Percentiles rank a stretch among this genome's conserved stretches.
Evolutionary conservation across 2,329 filamentous ascomycete genomes (phyloP).

Genomic region (Colletotrichum viniferum): DNA sequence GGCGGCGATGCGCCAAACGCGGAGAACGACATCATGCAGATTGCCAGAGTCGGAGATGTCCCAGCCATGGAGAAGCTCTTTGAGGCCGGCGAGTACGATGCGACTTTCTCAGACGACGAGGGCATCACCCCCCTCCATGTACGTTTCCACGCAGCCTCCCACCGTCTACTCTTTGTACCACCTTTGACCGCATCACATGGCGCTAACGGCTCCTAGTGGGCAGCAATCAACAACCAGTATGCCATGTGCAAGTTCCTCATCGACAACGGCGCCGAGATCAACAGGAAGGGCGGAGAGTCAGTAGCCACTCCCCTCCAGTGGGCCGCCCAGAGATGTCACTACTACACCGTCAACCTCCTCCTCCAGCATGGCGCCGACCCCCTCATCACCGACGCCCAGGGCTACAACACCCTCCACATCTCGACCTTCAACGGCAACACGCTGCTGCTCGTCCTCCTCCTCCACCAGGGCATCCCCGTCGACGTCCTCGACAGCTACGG

Average conservation of each 20-base stretch:
- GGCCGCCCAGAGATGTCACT: slow-evolving; percentile 95
- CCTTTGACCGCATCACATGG: neutral
- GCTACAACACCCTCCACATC: slow-evolving; percentile 97
- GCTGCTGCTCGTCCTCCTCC: slow-evolving; percentile 82
- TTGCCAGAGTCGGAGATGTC: slow-evolving; percentile 88
- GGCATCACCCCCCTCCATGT: slow-evolving; percentile 97
- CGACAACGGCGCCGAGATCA: slow-evolving; percentile 83
- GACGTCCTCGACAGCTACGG: slow-evolving; percentile 89
- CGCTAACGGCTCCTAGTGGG: slow-evolving; percentile 70
- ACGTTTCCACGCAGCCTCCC: slow-evolving; percentile 36
- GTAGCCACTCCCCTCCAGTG: slow-evolving; percentile 93
- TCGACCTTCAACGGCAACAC: slow-evolving; percentile 97
- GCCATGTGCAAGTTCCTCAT: slow-evolving; percentile 96
- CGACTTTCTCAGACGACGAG: slow-evolving; percentile 85
- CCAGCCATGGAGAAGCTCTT: slow-evolving; percentile 88
- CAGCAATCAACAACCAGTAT: slow-evolving; percentile 98
- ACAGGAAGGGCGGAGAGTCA: slow-evolving; percentile 94
- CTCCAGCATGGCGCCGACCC: slow-evolving; percentile 92
- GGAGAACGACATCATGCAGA: slow-evolving; percentile 92
- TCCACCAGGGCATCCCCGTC: slow-evolving; percentile 95
- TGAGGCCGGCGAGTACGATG: slow-evolving; percentile 79
- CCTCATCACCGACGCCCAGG: slow-evolving; percentile 89
- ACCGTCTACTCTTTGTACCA: neutral
- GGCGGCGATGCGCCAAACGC: slow-evolving; percentile 40
- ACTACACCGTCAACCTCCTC: slow-evolving; percentile 93